Base-by-base conservation (phyloP, 108 stramenopile species). In the Cyclotella atomus region DNA sequence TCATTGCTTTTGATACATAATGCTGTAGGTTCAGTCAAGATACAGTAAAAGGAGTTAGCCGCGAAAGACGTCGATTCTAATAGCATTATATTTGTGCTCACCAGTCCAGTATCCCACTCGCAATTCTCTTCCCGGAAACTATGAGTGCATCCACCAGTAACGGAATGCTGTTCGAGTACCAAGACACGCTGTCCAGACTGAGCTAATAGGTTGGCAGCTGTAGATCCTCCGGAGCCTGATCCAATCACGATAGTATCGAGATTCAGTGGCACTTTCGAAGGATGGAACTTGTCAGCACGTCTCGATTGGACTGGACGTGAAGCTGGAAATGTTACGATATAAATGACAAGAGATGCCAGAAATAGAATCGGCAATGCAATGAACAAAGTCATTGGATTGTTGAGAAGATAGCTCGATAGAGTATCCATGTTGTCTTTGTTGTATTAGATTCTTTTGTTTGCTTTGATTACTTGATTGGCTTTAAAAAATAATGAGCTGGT, bases 111-210 rank as follows among this genome's bases (percentile, higher is more conserved):
- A 59, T 77, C 83, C 56, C 73, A 88, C 45, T 79, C 70, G 44
- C 80, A 85, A 14, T 79, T 79, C 19, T 83, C 56, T 36, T 85
- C 72, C 16, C 81, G 65, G 43, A 87, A 87, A n/a, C 78, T 75
- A 60, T 87, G 87, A 21, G 87, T 85, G 49, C 87, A 84, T 49
- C 87, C 87, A 8, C 87, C 87, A 16, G 84, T 84, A 6, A 75
- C 76, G 0, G 82, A 79, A 71, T 87, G 87, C 54, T 87, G 87
- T 44, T 87, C 87, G 5, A 87, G 65, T 5, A 87, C 81, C 47
- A 87, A 55, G 5, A 87, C 87, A 41, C 82, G 76, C 36, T 83
- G 77, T 23, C 87, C 87, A 60, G 50, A 41, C 36, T 84, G 78
- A 25, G 84, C 81, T 19, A 87, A 56, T 16, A 83, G 74, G 16